These are phyloP conservation scores for Neurospora cerealis DNA, from an alignment of 495 filamentous ascomycete species.

Conservation along the genomic window DNA sequence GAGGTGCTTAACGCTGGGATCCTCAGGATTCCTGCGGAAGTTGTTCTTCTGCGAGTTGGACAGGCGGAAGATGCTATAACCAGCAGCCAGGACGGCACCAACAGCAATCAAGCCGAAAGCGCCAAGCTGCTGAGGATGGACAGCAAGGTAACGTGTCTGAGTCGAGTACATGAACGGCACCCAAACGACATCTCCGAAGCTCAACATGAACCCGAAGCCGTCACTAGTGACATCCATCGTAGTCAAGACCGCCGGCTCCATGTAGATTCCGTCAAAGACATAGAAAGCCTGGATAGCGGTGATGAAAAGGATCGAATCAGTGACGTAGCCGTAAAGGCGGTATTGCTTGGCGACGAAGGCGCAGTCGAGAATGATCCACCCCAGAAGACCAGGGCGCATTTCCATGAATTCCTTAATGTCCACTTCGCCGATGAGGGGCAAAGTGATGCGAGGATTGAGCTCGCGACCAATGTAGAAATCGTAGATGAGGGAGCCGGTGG, in stretches of 20 bases:
- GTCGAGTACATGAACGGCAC: conserved; percentile 82
- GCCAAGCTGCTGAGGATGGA: conserved; percentile 72
- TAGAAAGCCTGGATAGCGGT: conserved; percentile 73
- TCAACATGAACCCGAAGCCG: conserved; percentile 95
- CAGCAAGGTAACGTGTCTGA: conserved; percentile 79
- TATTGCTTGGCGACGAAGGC: conserved; percentile 85
- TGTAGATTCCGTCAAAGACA: conserved; percentile 75
- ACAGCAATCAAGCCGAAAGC: conserved; percentile 50
- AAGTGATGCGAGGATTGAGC: conserved; percentile 77
- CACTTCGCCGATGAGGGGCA: conserved; percentile 71
- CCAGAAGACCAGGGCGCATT: conserved; percentile 80
- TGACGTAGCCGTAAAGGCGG: conserved; percentile 67
- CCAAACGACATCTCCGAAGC: conserved; percentile 92
- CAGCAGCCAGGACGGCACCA: conserved; percentile 51
- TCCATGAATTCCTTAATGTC: conserved; percentile 91
- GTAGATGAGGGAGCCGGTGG: conserved; percentile 79
- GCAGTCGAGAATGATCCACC: conserved; percentile 81
- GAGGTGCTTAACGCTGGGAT: conserved; percentile 70
- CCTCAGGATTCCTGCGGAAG: conserved; percentile 81
- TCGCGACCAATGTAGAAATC: conserved; percentile 98
- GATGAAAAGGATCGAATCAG: conserved; percentile 79
- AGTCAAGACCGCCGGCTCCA: conserved; percentile 86
- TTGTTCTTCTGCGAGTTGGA: conserved; percentile 91
- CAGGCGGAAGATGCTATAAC: conserved; percentile 84
- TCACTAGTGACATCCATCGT: conserved; percentile 95